Evolutionary conservation across 2,329 filamentous ascomycete species (phyloP).

Genomic region (Aspergillus texensis): DNA sequence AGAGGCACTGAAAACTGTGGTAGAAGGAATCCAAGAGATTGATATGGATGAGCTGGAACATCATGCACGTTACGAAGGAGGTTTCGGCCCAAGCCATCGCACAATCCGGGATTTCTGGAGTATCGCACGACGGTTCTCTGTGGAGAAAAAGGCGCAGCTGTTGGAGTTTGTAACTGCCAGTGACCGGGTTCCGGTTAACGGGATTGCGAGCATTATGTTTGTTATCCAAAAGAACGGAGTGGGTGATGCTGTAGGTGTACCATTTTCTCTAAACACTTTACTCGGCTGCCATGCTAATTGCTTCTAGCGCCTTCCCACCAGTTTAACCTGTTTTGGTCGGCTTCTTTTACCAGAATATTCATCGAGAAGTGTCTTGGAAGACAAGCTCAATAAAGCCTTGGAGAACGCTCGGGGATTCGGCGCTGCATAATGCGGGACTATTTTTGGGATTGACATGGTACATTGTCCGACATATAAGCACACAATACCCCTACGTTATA

Average conservation of each 20-base stretch:
- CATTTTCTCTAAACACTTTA: not conserved
- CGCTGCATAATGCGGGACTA: conserved; percentile 58
- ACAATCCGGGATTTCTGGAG: conserved; percentile 83
- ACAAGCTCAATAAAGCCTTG: conserved; percentile 81
- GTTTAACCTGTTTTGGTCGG: conserved; percentile 91
- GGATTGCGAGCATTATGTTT: conserved; percentile 80
- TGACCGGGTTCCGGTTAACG: conserved; percentile 85
- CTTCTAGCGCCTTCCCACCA: conserved; percentile 68
- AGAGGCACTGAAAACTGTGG: conserved; percentile 70
- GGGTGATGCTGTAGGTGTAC: conserved; percentile 52
- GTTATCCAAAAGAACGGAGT: conserved; percentile 77
- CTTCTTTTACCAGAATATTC: conserved; percentile 82
- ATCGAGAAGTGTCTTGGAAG: conserved; percentile 67
- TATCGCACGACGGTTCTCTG: conserved; percentile 66
- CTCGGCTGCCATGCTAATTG: conserved; percentile 6
- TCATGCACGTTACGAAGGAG: conserved; percentile 74
- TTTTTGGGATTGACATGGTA: conserved; percentile 9
- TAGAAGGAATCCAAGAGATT: conserved; percentile 83
- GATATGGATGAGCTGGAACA: conserved; percentile 73
- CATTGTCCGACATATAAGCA: not conserved
- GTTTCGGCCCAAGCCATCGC: conserved; percentile 70
- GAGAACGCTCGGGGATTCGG: conserved; percentile 90
- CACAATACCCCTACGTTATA: conserved; percentile 19
- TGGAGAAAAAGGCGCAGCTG: conserved; percentile 71
- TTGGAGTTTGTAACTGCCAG: conserved; percentile 95